phyloP scores from a whole-genome alignment of 2,329 filamentous ascomycete genomes.

The Nigrospora osmanthi region DNA sequence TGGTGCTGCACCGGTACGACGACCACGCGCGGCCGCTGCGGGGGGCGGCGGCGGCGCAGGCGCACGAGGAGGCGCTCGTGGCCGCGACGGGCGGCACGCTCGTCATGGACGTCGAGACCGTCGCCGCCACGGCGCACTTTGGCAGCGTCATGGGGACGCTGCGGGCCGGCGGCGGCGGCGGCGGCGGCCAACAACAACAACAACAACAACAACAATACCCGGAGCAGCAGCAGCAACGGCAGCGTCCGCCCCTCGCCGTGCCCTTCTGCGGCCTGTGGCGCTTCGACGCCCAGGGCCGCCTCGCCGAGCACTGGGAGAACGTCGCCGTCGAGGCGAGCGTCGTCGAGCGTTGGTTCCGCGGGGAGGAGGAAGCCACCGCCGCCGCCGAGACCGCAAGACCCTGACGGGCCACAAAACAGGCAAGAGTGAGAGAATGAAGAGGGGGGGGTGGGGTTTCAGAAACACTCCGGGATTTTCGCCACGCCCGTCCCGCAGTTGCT shows the following conservation, averaged over 20 bases:
- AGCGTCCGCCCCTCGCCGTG: background rate
- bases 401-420: too few relatives aligned
- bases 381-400: too few relatives aligned
- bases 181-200: too few relatives aligned
- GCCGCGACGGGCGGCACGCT: slow-evolving; percentile 5
- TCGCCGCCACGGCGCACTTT: slow-evolving; percentile 8
- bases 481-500: too few relatives aligned
- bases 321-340: slow-evolving; percentile 3
- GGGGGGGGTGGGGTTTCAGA: too few relatives aligned
- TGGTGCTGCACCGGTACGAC: slow-evolving; percentile 12
- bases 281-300: slow-evolving; percentile 7
- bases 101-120: slow-evolving; percentile 11
- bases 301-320: slow-evolving; percentile 17
- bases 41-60: background rate
- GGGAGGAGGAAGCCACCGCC: background rate
- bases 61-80: slow-evolving; percentile 4
- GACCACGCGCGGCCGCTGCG: background rate
- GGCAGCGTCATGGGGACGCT: slow-evolving; percentile 12
- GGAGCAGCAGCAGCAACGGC: too few relatives aligned
- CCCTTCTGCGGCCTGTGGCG: slow-evolving; percentile 12
- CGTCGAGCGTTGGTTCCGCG: background rate
- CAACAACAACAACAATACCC: too few relatives aligned
- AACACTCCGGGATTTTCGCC: too few relatives aligned
- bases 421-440: too few relatives aligned
- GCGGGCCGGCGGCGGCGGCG: slow-evolving; percentile 3